These are phyloP conservation scores for Chytriomyces hyalinus DNA, from an alignment of 192 early-diverging fungal species.

Conservation along the genomic window DNA sequence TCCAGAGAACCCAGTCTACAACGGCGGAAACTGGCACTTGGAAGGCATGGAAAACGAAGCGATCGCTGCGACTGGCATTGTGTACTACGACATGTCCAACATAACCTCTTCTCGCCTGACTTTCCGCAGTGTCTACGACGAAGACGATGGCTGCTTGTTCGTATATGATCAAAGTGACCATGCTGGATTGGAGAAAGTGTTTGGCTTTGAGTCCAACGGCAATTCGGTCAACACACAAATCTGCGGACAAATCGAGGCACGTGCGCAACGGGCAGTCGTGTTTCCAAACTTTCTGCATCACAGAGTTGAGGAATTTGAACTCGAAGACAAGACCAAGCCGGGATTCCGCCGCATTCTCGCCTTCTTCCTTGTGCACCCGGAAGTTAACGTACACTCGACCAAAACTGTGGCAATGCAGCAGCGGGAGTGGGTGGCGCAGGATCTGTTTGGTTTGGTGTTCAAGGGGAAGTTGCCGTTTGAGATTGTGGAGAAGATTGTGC, in stretches of 20 bases:
- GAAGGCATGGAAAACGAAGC: slow-evolving; percentile 75
- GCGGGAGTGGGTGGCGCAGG: slow-evolving; percentile 46
- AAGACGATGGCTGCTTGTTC: slow-evolving; percentile 21
- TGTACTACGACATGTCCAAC: slow-evolving; percentile 75
- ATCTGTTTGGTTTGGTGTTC: not conserved
- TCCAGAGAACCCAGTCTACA: slow-evolving; percentile 65
- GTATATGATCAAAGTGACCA: slow-evolving; percentile 34
- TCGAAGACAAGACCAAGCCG: slow-evolving; percentile 62
- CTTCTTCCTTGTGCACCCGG: slow-evolving; percentile 75
- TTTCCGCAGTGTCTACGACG: slow-evolving; percentile 53
- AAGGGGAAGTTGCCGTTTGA: slow-evolving; percentile 6
- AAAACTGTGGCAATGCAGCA: slow-evolving; percentile 70
- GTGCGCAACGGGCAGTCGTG: slow-evolving; percentile 63
- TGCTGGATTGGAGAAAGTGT: slow-evolving; percentile 28
- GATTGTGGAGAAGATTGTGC: slow-evolving; percentile 5
- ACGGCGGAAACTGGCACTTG: slow-evolving; percentile 70
- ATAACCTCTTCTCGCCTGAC: slow-evolving; percentile 64
- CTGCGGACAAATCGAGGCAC: slow-evolving; percentile 51
- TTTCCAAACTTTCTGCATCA: slow-evolving; percentile 80
- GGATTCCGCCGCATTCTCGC: slow-evolving; percentile 70
- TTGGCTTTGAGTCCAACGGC: slow-evolving; percentile 14
- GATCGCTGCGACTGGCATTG: slow-evolving; percentile 75
- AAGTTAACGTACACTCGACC: slow-evolving; percentile 56
- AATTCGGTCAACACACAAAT: slow-evolving; percentile 40
- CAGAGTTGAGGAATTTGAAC: slow-evolving; percentile 61